Percentiles rank a stretch among this genome's conserved stretches.
Conservation (phyloP, 345 rosid genomes). For the Abelmoschus esculentus region DNA sequence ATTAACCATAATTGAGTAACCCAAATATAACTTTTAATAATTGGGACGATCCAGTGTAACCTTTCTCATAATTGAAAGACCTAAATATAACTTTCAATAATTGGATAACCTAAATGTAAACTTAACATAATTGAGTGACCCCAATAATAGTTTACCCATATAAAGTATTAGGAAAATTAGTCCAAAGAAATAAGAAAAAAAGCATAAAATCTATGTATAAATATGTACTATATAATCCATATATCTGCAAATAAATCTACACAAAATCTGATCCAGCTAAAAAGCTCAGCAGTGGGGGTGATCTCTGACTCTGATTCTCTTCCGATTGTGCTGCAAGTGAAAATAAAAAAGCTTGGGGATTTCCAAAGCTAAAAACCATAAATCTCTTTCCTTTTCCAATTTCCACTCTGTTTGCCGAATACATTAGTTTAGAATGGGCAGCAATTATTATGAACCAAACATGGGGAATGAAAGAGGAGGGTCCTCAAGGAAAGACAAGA, state of each 20-base stretch:
- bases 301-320: conserved; percentile 23
- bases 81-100: too few relatives aligned
- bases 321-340: conserved; percentile 5
- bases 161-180: not conserved
- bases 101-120: too few relatives aligned
- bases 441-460: conserved; percentile 69
- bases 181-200: conserved; percentile 14
- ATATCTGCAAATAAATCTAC: conserved; percentile 69
- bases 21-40: too few relatives aligned
- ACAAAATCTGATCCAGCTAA: conserved; percentile 85
- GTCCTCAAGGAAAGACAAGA: conserved; percentile 69
- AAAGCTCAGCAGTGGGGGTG: conserved; percentile 32
- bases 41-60: too few relatives aligned
- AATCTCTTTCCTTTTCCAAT: not conserved
- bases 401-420: not conserved
- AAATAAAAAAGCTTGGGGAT: conserved; percentile 5
- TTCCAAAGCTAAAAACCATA: conserved; percentile 14
- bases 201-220: conserved; percentile 63
- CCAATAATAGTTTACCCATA: too few relatives aligned
- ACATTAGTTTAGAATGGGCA: conserved; percentile 35
- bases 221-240: conserved; percentile 15
- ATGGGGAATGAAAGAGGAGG: conserved; percentile 43
- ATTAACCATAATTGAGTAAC: too few relatives aligned
- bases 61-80: too few relatives aligned
- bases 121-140: too few relatives aligned